These are phyloP conservation scores for Gossypium herbaceum DNA, from an alignment of 345 rosid species.

Conservation along the genomic window DNA sequence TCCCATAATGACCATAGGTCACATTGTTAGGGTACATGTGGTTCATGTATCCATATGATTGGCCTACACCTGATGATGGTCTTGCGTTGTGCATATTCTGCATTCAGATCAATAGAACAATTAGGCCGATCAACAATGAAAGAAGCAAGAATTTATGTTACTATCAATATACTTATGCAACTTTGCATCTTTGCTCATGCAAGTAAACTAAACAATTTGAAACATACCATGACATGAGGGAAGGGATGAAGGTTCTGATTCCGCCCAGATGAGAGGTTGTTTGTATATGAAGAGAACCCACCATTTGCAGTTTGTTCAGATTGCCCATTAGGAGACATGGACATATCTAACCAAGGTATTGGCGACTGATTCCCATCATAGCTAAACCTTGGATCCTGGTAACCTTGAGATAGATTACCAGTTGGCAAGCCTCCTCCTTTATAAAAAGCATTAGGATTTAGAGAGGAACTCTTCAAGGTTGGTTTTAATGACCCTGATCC, in stretches of 20 bases:
- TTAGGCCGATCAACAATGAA: background rate
- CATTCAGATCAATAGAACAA: constrained; percentile 4
- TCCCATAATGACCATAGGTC: constrained; percentile 53
- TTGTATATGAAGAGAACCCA: constrained; percentile 31
- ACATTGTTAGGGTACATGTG: constrained; percentile 45
- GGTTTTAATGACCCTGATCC: constrained; percentile 38
- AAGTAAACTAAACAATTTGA: background rate
- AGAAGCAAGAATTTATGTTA: background rate
- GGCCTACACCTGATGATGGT: constrained; percentile 36
- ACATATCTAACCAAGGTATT: constrained; percentile 36
- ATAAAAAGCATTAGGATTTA: constrained; percentile 35
- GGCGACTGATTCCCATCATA: constrained; percentile 38
- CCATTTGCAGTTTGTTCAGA: constrained; percentile 24
- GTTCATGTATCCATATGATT: constrained; percentile 44
- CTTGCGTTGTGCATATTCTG: constrained; percentile 44
- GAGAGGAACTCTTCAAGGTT: constrained; percentile 35
- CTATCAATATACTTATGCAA: background rate
- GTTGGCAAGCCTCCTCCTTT: constrained; percentile 33
- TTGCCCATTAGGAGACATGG: constrained; percentile 26
- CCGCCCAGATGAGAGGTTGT: constrained; percentile 39
- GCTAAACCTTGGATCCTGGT: constrained; percentile 47
- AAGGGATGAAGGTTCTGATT: constrained; percentile 34
- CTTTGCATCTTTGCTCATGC: background rate
- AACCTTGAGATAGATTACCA: constrained; percentile 33
- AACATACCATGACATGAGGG: constrained; percentile 43